These are phyloP conservation scores for Geranium brycei DNA, from an alignment of 345 rosid species.

Conservation along the genomic window DNA sequence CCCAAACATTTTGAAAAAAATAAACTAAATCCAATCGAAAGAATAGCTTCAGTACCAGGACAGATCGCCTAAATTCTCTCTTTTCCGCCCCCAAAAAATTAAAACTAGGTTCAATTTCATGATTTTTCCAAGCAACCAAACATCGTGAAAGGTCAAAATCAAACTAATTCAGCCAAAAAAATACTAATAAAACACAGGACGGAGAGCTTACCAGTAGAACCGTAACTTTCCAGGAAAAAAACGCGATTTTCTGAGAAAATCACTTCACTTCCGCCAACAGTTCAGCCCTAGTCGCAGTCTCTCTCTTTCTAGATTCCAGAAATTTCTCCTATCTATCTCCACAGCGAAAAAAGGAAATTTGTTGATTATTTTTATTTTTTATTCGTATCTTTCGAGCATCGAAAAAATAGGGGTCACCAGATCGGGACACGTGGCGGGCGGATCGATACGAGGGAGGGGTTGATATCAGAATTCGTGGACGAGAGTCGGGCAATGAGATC, in stretches of 20 bases:
- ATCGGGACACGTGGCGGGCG: constrained; percentile 44
- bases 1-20: not conserved
- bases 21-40: not conserved
- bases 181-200: not conserved
- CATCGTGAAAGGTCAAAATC: not conserved
- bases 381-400: constrained; percentile 8
- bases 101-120: not conserved
- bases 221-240: not conserved
- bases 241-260: not conserved
- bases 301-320: constrained; percentile 22
- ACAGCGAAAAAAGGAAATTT: not conserved
- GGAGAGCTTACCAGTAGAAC: not conserved
- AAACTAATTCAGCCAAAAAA: not conserved
- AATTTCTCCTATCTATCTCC: constrained; percentile 14
- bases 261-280: not conserved
- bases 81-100: not conserved
- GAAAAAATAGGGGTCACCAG: constrained; percentile 14
- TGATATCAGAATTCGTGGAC: constrained; percentile 75
- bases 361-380: not conserved
- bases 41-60: no score
- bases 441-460: constrained; percentile 26
- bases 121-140: not conserved
- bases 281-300: not conserved
- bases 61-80: not conserved
- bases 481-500: constrained; percentile 48